Evolutionary conservation across 169 alveolate genomes (phyloP).

Genomic region (Eimeria praecox): DNA sequence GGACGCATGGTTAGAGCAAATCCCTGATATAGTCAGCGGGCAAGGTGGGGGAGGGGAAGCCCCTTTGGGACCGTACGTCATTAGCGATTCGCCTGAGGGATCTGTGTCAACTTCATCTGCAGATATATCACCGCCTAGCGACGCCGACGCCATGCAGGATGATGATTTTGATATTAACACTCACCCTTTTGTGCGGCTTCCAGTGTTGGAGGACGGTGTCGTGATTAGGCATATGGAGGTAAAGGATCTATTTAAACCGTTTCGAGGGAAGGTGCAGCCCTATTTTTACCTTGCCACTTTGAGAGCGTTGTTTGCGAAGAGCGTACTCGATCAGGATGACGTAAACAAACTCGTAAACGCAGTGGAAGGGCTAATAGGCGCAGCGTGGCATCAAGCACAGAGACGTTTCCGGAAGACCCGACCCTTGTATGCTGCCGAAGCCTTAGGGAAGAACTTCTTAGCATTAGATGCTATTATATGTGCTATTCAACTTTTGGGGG

Average conservation of each 20-base stretch:
- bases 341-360: not conserved
- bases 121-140: not conserved
- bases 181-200: conserved; percentile 8
- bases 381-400: not conserved
- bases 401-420: not conserved
- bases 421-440: not conserved
- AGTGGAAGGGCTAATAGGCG: not conserved
- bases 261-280: not conserved
- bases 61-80: not conserved
- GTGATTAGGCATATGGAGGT: not conserved
- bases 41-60: not conserved
- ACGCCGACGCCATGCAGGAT: not conserved
- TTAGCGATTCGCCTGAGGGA: not conserved
- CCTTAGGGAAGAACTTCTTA: not conserved
- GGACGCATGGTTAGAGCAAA: not conserved
- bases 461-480: not conserved
- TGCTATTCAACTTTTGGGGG: not conserved
- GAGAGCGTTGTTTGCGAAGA: not conserved
- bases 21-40: not conserved
- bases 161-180: too few relatives aligned
- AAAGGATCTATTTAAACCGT: not conserved
- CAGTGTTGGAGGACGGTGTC: not conserved
- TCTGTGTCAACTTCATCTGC: not conserved
- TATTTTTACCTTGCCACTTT: not conserved
- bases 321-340: not conserved